Base-by-base conservation (phyloP, 1,139 yeast species). In the Yamadazyma trypodendri region DNA sequence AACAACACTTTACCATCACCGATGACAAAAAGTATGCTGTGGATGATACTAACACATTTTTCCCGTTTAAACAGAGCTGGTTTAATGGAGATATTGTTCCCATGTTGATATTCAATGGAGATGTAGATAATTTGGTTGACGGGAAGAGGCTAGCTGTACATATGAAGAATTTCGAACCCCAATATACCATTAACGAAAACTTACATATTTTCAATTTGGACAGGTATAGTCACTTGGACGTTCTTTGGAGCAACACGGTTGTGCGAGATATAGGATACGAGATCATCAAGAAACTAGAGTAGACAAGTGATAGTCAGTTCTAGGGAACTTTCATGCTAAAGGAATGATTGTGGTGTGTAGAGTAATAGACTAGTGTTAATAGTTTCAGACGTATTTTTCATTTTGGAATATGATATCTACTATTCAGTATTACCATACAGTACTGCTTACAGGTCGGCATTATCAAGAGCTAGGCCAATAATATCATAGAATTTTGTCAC, bases 111-210 rank as follows among this genome's bases (percentile, higher is more conserved):
- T 78, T 85, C 46, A 68, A 78, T 9, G 88, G 89, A 1, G 82
- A 70, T 12, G 56, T 62, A 24, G 96, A 86, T 54, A 67, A 65
- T 45, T 65, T 87, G 35, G 95, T 86, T 15, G 81, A 83, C 53
- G 86, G 89, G 0, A 64, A 63, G 24, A 58, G 77, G 38, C 68
- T 87, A 17, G 63, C 67, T 2, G 48, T 71, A 2, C 82, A 80
- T 54, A 68, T 84, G 64, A 55, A 63, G 18, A 56, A 65, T 33
- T 66, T 67, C 45, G 92, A 84, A 54, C 57, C 69, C 0, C 57
- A 60, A 2, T 68, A 66, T 32, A 54, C 60, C 36, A 66, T 61
- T 42, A 75, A 68, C 2, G 50, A 46, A 6, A 75, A 55, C 62
- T 68, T 60, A 50, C 66, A 54, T 47, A 56, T 55, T 37, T 59